Evolutionary conservation across 495 filamentous ascomycete species (phyloP), one percentile per base, ranked within the genome.

Genomic region (Aspergillus nidulans): DNA sequence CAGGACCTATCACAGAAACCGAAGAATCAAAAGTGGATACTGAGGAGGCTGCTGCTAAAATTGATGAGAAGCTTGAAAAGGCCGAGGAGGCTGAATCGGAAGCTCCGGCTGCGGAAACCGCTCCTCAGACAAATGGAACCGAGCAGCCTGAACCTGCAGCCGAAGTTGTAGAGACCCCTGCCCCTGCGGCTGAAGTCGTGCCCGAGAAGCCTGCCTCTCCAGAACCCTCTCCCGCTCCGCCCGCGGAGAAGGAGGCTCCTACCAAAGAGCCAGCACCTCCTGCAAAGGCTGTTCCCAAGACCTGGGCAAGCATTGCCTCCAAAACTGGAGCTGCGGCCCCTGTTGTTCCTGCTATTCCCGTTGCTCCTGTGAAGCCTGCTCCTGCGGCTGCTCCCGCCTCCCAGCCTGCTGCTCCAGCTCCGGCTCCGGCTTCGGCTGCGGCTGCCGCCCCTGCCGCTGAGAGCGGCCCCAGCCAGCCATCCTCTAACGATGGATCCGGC

Each of bases 271-370:
- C 79, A 44, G 75, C 77, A 44, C 64, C 77, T 19, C 69, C 80
- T 40, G 57, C 73, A 12, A 78, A 78, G 46, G 67, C 72, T 55
- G 64, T 74, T 48, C 87, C 89, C 16, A 91, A 92, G 82, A 96
- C 90, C 26, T 97, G 95, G 95, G 94, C 94, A 25, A 94, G 77
- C 72, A 83, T 94, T 56, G 86, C 84, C 10, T 78, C 78, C 58
- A 78, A 73, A 66, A 52, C 63, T 21, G 69, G 75, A 50, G 69
- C 71, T 32, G 55, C 67, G 38, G 71, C 69, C 50, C 69, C 78
- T 5, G 67, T 63, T 43, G 53, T 71, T 21, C 68, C 75, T 26
- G 69, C 67, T 40, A 60, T 74, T 23, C 70, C 75, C 12, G 63
- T 64, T 56, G 49, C 69, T 47, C 64, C 75, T 6, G 54, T 75